phyloP scores from a whole-genome alignment of 2,329 filamentous ascomycete genomes.

The Verticillium isaacii region DNA sequence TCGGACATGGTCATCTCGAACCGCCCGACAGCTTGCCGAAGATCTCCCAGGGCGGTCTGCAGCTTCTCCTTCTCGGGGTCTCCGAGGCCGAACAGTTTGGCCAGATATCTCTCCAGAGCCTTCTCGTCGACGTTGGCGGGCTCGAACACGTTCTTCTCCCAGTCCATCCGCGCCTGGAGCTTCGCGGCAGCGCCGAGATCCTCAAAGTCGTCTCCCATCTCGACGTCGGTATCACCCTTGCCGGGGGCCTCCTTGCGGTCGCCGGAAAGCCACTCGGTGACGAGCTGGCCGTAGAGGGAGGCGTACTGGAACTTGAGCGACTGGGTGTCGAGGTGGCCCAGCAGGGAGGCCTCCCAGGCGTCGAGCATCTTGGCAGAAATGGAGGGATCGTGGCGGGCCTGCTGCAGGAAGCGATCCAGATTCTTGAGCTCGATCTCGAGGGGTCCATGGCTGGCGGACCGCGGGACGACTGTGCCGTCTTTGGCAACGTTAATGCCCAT shows the following conservation, averaged over 20 bases:
- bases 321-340: slow-evolving; percentile 15
- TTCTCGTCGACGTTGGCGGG: slow-evolving; percentile 28
- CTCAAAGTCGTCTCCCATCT: slow-evolving; percentile 33
- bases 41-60: slow-evolving; percentile 26
- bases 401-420: slow-evolving; percentile 32
- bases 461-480: slow-evolving; percentile 15
- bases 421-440: background rate
- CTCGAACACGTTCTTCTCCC: slow-evolving; percentile 41
- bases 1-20: slow-evolving; percentile 11
- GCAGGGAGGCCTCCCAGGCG: slow-evolving; percentile 18
- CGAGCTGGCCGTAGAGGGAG: slow-evolving; percentile 38
- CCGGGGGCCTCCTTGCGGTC: slow-evolving; percentile 6
- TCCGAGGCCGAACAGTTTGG: slow-evolving; percentile 31
- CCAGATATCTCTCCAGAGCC: slow-evolving; percentile 33
- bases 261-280: slow-evolving; percentile 41
- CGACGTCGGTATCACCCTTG: slow-evolving; percentile 11
- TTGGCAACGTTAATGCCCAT: slow-evolving; percentile 26
- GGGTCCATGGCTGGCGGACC: background rate
- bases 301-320: slow-evolving; percentile 39
- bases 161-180: slow-evolving; percentile 23
- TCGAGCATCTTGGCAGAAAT: slow-evolving; percentile 27
- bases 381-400: slow-evolving; percentile 35
- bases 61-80: slow-evolving; percentile 17
- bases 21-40: slow-evolving; percentile 14
- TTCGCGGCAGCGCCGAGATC: slow-evolving; percentile 34